Conservation (phyloP, 495 filamentous ascomycete species). For the Penicillium soppii region DNA sequence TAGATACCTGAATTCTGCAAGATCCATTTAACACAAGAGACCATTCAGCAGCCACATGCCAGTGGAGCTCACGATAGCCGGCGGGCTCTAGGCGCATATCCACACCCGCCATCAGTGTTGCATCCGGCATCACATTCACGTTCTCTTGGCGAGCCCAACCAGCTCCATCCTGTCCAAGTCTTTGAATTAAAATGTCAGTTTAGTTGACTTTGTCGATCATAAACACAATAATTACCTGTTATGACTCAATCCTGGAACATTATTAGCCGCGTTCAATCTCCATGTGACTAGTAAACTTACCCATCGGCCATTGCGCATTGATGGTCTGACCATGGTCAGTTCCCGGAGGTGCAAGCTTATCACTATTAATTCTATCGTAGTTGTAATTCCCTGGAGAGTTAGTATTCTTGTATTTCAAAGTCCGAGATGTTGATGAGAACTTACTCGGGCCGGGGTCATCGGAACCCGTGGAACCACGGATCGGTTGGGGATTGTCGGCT, state of each 20-base stretch:
- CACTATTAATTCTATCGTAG: conserved; percentile 65
- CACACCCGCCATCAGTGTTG: conserved; percentile 70
- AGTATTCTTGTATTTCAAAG: not conserved
- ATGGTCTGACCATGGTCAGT: conserved; percentile 62
- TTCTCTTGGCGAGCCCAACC: conserved; percentile 75
- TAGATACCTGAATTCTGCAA: conserved; percentile 48
- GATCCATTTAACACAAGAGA: conserved; percentile 64
- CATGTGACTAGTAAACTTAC: conserved; percentile 20
- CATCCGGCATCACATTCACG: conserved; percentile 58
- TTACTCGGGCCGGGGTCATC: conserved; percentile 63
- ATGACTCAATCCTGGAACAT: conserved; percentile 50
- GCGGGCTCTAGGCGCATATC: conserved; percentile 71
- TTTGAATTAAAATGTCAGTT: conserved; percentile 11
- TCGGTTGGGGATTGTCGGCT: conserved; percentile 64
- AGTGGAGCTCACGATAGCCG: conserved; percentile 70
- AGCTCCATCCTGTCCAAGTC: conserved; percentile 52
- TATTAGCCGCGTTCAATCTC: not conserved
- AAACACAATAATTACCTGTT: conserved; percentile 40
- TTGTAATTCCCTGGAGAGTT: conserved; percentile 45
- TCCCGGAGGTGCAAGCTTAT: conserved; percentile 63
- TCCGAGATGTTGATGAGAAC: conserved; percentile 11
- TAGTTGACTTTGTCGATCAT: not conserved
- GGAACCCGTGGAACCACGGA: conserved; percentile 56
- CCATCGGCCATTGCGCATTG: conserved; percentile 73
- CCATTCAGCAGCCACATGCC: conserved; percentile 72